A percentile compares a stretch with the other conserved stretches of the same genome.
Conservation (phyloP, 192 early-diverging fungal species). For the Mortierella antarctica region DNA sequence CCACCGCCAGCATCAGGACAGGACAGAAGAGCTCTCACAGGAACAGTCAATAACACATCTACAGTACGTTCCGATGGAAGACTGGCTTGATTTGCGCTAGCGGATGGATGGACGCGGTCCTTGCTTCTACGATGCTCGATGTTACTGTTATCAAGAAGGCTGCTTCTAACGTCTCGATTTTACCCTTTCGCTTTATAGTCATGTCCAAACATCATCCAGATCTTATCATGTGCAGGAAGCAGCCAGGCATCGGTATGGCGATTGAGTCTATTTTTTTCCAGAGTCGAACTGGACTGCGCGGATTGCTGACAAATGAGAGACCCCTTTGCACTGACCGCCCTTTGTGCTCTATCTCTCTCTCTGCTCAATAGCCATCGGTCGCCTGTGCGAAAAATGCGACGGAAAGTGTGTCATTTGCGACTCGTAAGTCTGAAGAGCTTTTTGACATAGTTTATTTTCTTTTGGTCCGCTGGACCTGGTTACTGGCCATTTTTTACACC, state of each 20-base stretch:
- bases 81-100: no score
- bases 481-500: not conserved
- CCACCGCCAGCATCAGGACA: no score
- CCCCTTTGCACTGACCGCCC: not conserved
- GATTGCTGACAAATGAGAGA: not conserved
- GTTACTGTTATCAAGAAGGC: no score
- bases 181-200: not conserved
- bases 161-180: no score
- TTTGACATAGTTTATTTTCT: not conserved
- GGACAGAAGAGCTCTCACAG: no score
- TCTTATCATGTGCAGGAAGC: conserved; percentile 95
- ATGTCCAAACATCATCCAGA: conserved; percentile 92
- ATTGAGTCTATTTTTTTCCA: conserved; percentile 6
- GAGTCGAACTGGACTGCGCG: conserved; percentile 11
- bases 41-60: no score
- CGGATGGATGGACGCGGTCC: no score
- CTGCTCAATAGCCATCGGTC: conserved; percentile 74
- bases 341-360: not conserved
- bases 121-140: no score
- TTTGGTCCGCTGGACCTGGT: not conserved
- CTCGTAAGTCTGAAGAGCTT: conserved; percentile 63
- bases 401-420: conserved; percentile 98
- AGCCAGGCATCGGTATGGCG: conserved; percentile 83
- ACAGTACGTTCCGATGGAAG: no score
- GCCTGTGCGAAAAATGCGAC: conserved; percentile 87